Evolutionary conservation across 148 eudicot species (phyloP), one percentile per base, ranked within the genome.

Genomic region (Heliosperma pusillum): DNA sequence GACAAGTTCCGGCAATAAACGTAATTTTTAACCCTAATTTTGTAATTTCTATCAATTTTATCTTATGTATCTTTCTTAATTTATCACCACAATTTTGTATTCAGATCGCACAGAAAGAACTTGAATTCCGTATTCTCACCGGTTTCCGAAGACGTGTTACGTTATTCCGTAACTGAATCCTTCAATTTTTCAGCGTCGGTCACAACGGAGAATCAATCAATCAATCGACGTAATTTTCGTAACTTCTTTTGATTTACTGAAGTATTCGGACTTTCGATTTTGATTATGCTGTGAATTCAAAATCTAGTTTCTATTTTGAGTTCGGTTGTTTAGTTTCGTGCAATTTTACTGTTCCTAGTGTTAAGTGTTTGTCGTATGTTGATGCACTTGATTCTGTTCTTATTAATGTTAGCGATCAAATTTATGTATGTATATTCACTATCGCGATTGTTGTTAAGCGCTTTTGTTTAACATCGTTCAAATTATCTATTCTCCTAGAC

Each of bases 51-150:
- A n/a, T n/a, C n/a, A n/a, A n/a, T n/a, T n/a, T n/a, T n/a, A n/a
- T n/a, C n/a, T n/a, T n/a, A n/a, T n/a, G n/a, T 79, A 11, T 33
- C 52, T 27, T n/a, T 53, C 20, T 67, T 45, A 74, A 10, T 50
- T 75, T 44, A 56, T 75, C 55, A 56, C 44, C 65, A 68, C 74
- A 36, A 47, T 50, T 7, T 21, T 0, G 10, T 61, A n/a, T 24
- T 27, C 68, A 85, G 88, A 22, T 71, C 22, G 58, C 67, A 21
- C 84, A 82, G 76, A n/a, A 87, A 81, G 80, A 84, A 59, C 67
- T 78, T 89, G 85, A 78, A 83, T 64, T 72, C 81, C 22, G 89
- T 42, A 33, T 84, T 82, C 56, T 30, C 80, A 5, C 82, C 82
- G 5, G 77, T 68, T 75, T 60, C 81, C 7, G 90, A 81, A 72